Conservation (phyloP, 2,329 filamentous ascomycete species). For the Escovopsis sp. region DNA sequence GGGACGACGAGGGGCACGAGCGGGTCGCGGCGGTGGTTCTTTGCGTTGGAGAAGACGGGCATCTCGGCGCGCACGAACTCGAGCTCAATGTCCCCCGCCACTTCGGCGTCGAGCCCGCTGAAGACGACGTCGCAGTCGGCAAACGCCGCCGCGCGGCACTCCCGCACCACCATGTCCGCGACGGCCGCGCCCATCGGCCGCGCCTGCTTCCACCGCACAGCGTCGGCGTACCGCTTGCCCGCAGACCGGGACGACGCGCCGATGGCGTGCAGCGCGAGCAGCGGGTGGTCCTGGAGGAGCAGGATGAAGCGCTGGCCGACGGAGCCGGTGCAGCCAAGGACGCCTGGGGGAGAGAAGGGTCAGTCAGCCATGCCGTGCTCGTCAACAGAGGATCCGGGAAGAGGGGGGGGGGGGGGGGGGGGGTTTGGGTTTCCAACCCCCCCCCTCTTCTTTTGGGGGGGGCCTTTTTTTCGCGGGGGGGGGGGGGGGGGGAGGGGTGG, state of each 20-base stretch:
- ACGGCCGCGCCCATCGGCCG: slow-evolving; percentile 64
- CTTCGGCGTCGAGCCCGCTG: slow-evolving; percentile 80
- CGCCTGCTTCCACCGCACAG: slow-evolving; percentile 88
- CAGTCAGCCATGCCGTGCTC: too few relatives aligned
- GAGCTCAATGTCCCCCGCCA: slow-evolving; percentile 85
- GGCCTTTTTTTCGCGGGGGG: too few relatives aligned
- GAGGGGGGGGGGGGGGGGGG: too few relatives aligned
- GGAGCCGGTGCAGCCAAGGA: slow-evolving; percentile 83
- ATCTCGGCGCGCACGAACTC: slow-evolving; percentile 80
- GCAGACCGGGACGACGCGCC: slow-evolving; percentile 81
- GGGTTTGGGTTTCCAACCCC: too few relatives aligned
- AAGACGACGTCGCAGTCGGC: slow-evolving; percentile 86
- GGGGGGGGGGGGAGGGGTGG: too few relatives aligned
- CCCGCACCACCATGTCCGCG: slow-evolving; percentile 71
- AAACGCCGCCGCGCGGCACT: slow-evolving; percentile 73
- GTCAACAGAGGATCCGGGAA: too few relatives aligned
- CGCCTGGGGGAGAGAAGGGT: slow-evolving; percentile 29
- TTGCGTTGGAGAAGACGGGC: slow-evolving; percentile 92
- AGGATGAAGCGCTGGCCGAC: slow-evolving; percentile 94
- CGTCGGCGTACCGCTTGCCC: slow-evolving; percentile 89
- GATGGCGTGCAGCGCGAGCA: slow-evolving; percentile 73
- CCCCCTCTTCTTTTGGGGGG: too few relatives aligned
- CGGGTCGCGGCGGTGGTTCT: slow-evolving; percentile 87
- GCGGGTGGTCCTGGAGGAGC: slow-evolving; percentile 73
- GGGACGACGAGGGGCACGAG: slow-evolving; percentile 87